phyloP scores from a whole-genome alignment of 345 rosid genomes.

The Eucalyptus lansdowneana region DNA sequence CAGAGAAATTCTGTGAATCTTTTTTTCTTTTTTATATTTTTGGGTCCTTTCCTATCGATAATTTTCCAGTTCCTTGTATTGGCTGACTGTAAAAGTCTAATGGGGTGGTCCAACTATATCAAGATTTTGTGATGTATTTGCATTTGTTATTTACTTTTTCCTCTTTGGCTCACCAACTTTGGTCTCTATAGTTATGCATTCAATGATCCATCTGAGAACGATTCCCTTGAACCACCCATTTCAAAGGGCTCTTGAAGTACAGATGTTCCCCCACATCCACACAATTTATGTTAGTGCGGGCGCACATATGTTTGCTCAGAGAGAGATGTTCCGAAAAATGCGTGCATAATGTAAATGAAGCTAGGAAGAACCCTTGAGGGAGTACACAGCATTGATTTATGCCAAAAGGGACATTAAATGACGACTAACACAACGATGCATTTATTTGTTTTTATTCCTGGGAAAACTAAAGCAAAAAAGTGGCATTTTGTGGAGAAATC shows the following conservation, averaged over 20 bases:
- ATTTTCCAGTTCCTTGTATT: background rate
- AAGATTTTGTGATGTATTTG: background rate
- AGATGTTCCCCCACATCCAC: background rate
- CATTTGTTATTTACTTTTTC: background rate
- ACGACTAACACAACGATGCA: background rate
- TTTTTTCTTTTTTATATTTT: background rate
- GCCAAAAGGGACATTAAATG: background rate
- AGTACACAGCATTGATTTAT: background rate
- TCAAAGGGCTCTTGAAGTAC: background rate
- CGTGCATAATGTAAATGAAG: background rate
- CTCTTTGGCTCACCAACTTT: background rate
- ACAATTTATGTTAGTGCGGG: background rate
- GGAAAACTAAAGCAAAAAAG: background rate
- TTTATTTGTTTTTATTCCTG: background rate
- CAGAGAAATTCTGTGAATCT: slow-evolving; percentile 14
- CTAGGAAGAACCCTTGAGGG: background rate
- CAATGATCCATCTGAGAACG: background rate
- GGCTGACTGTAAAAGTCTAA: background rate
- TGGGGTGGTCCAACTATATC: slow-evolving; percentile 7
- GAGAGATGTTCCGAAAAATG: background rate
- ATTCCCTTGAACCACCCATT: background rate
- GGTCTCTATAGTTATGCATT: background rate
- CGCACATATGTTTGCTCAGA: background rate
- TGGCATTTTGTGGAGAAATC: background rate
- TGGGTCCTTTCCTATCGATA: background rate